Base-by-base conservation (phyloP, 192 early-diverging fungal species). In the Backusella tarrabulga region DNA sequence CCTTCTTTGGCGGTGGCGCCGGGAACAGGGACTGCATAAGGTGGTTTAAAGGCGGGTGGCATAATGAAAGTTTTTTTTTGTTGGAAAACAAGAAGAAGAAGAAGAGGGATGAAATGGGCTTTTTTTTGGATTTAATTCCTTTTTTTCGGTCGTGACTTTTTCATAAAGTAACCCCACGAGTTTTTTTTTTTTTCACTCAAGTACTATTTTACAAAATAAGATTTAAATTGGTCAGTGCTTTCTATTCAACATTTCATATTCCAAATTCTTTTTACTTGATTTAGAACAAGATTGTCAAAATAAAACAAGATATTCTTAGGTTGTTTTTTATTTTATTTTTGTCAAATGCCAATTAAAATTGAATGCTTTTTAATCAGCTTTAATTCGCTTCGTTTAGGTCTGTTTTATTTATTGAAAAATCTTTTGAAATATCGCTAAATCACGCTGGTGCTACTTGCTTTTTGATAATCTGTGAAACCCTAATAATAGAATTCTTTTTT, bases 1-100 rank as follows among this genome's bases (percentile, higher is more conserved):
- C 92, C 92, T 11, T 72, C 71, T 54, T 80, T 80, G 35, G 76
- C 71, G 0, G 71, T 29, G 4, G 38, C 52, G 3, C 75, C 75
- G 21, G 79, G 36, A 4, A 34, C 75, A 67, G 75, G 75, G 6
- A 80, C 71, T 12, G 75, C 68, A 42, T 73, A 80, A 26, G 75
- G 79, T 54, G 69, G 60, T 36, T 54, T 35, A 56, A 71, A 77
- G 17, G 42, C 14, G 12, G 54, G 54, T 23, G 54, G 54, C 54
- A 60, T 60, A 50, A 50, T 50, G 46, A 50, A 17, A 50, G 26
- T 17, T 66, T 11, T 66, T 9, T 26, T 60, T 77, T 68, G 19
- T 23, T 44, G 15, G 42, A 56, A 74, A 40, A 56, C 36, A 40
- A 70, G 41, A 42, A 29, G 15, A 32, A 60, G 2, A 26, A 56